These are phyloP conservation scores for Metschnikowia hibisci DNA, from an alignment of 805 yeast species.

Conservation along the genomic window DNA sequence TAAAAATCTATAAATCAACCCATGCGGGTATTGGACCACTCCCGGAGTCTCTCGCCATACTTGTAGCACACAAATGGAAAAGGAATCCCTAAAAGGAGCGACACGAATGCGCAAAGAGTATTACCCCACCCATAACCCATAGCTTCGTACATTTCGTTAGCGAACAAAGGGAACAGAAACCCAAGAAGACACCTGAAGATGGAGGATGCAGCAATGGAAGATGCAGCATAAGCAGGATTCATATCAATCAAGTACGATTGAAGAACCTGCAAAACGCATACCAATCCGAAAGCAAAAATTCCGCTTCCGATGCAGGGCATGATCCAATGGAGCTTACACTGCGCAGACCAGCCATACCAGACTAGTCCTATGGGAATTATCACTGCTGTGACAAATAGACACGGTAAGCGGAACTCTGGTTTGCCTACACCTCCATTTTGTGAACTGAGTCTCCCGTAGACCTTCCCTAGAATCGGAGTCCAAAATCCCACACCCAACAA, in stretches of 20 bases:
- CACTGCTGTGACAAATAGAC: conserved; percentile 30
- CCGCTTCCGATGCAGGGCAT: conserved; percentile 36
- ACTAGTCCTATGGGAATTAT: conserved; percentile 35
- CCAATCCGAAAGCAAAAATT: conserved; percentile 34
- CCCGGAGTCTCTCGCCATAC: conserved; percentile 34
- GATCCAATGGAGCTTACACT: conserved; percentile 35
- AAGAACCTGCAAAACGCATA: conserved; percentile 35
- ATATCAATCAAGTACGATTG: conserved; percentile 39
- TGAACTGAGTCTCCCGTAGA: conserved; percentile 23
- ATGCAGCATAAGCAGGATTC: conserved; percentile 37
- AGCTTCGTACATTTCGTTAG: conserved; percentile 31
- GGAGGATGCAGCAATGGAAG: conserved; percentile 41
- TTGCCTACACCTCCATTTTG: conserved; percentile 31
- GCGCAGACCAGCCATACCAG: conserved; percentile 42
- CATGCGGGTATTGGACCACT: conserved; percentile 30
- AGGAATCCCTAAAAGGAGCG: conserved; percentile 33
- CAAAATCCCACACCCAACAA: conserved; percentile 29
- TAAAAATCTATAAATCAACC: conserved; percentile 16
- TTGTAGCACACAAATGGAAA: conserved; percentile 35
- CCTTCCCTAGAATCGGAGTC: conserved; percentile 25
- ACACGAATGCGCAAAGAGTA: conserved; percentile 36
- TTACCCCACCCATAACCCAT: conserved; percentile 41
- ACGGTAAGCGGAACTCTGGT: conserved; percentile 38
- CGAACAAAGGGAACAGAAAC: conserved; percentile 37
- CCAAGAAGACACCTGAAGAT: conserved; percentile 38